These are phyloP conservation scores for Scutellaria baicalensis DNA, from an alignment of 257 asterid genomes.

Conservation along the genomic window DNA sequence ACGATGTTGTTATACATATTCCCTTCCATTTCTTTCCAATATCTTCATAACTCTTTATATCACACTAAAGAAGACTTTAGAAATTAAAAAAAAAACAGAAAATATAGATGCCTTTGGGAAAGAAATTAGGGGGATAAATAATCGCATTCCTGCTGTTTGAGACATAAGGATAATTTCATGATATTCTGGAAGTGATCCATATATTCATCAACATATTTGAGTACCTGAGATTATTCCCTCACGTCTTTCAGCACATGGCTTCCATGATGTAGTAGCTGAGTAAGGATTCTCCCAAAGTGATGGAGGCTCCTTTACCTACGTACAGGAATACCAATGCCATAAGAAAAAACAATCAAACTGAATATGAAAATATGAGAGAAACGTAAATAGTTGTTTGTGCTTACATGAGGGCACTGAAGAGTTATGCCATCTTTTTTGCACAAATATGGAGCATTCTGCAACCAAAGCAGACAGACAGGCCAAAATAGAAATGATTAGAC, in stretches of 20 bases:
- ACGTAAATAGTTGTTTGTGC: constrained; percentile 11
- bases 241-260: constrained; percentile 82
- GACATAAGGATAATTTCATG: not conserved
- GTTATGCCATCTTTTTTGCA: constrained; percentile 89
- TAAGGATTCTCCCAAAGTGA: constrained; percentile 97
- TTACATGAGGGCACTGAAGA: constrained; percentile 88
- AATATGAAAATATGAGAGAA: not conserved
- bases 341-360: constrained; percentile 5
- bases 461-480: constrained; percentile 12
- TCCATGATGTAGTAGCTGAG: constrained; percentile 97
- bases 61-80: not conserved
- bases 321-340: constrained; percentile 1
- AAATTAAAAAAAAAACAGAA: not conserved
- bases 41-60: not conserved
- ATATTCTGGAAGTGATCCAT: not conserved
- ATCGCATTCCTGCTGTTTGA: not conserved
- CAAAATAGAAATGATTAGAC: constrained; percentile 1
- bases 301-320: constrained; percentile 81
- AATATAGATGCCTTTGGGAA: not conserved
- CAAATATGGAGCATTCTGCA: constrained; percentile 89
- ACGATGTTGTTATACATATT: not conserved
- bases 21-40: not conserved
- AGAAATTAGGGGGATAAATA: not conserved
- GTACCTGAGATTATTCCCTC: constrained; percentile 71
- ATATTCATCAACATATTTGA: not conserved